These are phyloP conservation scores for Salpingoeca rosetta DNA, from an alignment of 78 protist species.

Conservation along the genomic window DNA sequence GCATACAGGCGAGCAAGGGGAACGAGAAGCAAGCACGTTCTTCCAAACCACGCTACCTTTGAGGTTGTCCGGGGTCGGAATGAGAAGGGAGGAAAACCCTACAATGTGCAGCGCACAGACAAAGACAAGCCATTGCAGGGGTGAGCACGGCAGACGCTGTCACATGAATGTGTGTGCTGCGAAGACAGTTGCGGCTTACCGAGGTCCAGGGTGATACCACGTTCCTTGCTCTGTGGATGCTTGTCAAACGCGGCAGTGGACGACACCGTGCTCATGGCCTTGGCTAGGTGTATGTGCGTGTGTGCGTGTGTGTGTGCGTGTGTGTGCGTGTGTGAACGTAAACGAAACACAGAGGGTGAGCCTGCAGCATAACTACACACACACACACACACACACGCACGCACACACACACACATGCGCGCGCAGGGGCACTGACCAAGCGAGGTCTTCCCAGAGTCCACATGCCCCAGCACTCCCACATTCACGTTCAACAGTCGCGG, in stretches of 20 bases:
- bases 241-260: conserved; percentile 92
- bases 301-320: neutral
- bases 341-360: neutral
- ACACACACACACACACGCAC: no score
- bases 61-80: no score
- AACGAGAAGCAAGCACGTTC: no score
- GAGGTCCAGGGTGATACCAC: conserved; percentile 96
- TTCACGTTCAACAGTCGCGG: conserved; percentile 55
- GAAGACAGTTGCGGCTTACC: conserved; percentile 45
- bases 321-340: neutral
- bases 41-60: no score
- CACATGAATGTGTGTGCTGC: no score
- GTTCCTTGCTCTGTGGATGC: conserved; percentile 74
- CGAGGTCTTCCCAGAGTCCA: conserved; percentile 91
- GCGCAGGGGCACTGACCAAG: conserved; percentile 26
- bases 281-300: neutral
- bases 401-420: neutral
- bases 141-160: no score
- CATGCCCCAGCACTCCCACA: conserved; percentile 93
- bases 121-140: no score
- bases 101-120: no score
- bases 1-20: no score
- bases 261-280: conserved; percentile 61
- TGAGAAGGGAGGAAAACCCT: no score
- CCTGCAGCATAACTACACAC: no score